Evolutionary conservation across 2,329 filamentous ascomycete species (phyloP), one percentile per base, ranked within the genome.

Genomic region (Ophiostoma quercus): DNA sequence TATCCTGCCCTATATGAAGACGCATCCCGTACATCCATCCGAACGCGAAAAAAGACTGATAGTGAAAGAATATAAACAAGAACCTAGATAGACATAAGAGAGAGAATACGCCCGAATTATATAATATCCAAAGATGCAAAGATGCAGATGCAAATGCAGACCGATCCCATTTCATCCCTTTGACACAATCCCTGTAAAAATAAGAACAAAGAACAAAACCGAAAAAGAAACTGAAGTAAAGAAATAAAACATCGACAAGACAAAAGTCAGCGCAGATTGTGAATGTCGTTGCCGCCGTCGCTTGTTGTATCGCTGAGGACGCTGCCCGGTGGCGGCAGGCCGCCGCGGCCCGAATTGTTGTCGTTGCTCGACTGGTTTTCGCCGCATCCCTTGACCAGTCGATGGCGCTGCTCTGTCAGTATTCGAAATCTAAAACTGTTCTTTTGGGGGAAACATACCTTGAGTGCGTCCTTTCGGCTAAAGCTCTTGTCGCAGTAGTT

Each of bases 401-500:
- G 83, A 76, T 90, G 86, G 69, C 87, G 81, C 85, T 89, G 74
- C 73, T 14, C 2, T 16, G 16, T 65, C 25, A 22, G 68, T 60
- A 73, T 68, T 7, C 0, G 39, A 3, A n/a, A 5, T 25, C 2
- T 12, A 41, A 12, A 54, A 68, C 3, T 14, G 51, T 54, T 60
- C 37, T 11, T 6, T 34, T 34, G 3, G 3, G 32, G 16, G 7
- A 43, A 7, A 67, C 11, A 3, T 12, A 98, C 95, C 91, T 98
- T 98, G 39, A 99, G 83, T 11, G 95, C 95, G 79, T 98, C 95
- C 78, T 98, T 98, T 71, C 95, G 86, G 2, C 94, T 97, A 77
- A 99, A 99, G 77, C 92, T 95, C 85, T 98, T 98, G 72, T 96
- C 93, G 78, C 95, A 99, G 76, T 90, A 90, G 7, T 83, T 87